Conservation (phyloP, 208 protist genomes). For the Vickermania ingenoplastis region DNA sequence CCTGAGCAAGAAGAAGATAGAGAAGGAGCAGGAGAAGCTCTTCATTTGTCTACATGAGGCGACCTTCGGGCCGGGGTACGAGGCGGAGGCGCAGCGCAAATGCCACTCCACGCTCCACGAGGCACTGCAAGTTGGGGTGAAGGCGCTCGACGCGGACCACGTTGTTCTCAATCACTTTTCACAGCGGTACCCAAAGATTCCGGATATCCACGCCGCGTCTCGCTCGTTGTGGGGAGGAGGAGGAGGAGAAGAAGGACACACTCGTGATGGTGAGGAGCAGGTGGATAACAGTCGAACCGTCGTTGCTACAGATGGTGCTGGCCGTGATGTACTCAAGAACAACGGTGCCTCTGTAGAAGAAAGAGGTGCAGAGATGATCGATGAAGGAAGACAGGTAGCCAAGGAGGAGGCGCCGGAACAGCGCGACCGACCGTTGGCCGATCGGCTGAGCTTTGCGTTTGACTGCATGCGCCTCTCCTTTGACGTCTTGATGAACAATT, state of each 20-base stretch:
- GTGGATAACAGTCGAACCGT: neutral
- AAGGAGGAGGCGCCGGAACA: neutral
- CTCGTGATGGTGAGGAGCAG: neutral
- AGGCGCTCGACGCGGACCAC: constrained; percentile 23
- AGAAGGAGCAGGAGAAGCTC: constrained; percentile 7
- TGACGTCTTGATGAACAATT: constrained; percentile 21
- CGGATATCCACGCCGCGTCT: constrained; percentile 25
- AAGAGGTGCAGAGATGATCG: neutral
- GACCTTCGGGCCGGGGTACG: constrained; percentile 85
- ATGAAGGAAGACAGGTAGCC: neutral
- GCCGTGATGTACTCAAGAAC: neutral
- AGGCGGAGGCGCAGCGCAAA: constrained; percentile 73
- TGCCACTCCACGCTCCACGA: constrained; percentile 84
- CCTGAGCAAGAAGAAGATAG: neutral
- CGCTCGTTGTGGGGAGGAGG: neutral
- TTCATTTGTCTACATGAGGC: constrained; percentile 90
- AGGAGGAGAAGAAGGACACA: neutral
- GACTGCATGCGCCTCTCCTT: constrained; percentile 82
- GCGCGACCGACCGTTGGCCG: neutral
- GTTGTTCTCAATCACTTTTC: constrained; percentile 89
- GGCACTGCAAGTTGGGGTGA: constrained; percentile 51
- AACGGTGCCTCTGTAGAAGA: neutral
- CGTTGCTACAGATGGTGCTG: neutral
- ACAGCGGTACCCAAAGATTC: constrained; percentile 87
- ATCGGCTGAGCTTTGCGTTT: constrained; percentile 77